Conservation (phyloP, 2,329 filamentous ascomycete genomes). For the Fusarium multiceps region DNA sequence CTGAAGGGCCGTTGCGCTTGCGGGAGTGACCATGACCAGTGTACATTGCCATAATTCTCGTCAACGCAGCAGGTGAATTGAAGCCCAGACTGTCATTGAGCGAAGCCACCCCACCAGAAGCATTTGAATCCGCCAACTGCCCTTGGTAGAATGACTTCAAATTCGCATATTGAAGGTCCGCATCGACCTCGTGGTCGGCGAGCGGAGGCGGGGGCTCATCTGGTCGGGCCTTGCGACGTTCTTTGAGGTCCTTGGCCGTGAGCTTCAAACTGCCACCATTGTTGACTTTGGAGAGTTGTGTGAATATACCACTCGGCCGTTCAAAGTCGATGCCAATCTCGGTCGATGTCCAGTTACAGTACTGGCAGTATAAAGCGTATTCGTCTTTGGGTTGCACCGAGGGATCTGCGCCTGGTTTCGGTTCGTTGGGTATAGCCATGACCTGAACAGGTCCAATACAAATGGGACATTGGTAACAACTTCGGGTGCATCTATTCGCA, state of each 20-base stretch:
- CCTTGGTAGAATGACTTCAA: conserved; percentile 84
- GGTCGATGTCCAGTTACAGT: conserved; percentile 91
- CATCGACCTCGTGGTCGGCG: conserved; percentile 62
- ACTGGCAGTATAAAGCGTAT: conserved; percentile 85
- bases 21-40: conserved; percentile 73
- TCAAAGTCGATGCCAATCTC: conserved; percentile 93
- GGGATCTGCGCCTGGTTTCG: conserved; percentile 57
- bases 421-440: conserved; percentile 68
- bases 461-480: conserved; percentile 94
- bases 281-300: conserved; percentile 79
- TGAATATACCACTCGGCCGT: conserved; percentile 85
- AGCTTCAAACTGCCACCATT: conserved; percentile 67
- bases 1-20: conserved; percentile 73
- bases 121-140: conserved; percentile 74
- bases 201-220: conserved; percentile 52
- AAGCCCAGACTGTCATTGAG: conserved; percentile 61
- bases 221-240: conserved; percentile 61
- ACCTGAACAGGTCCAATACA: conserved; percentile 85
- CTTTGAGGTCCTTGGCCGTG: conserved; percentile 63
- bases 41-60: conserved; percentile 92
- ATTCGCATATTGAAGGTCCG: conserved; percentile 78
- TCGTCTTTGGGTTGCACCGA: conserved; percentile 58
- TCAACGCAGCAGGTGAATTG: conserved; percentile 81
- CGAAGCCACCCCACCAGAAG: conserved; percentile 60
- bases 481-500: conserved; percentile 79